Base-by-base conservation (phyloP, 495 filamentous ascomycete species). In the Chaetomium fimeti region DNA sequence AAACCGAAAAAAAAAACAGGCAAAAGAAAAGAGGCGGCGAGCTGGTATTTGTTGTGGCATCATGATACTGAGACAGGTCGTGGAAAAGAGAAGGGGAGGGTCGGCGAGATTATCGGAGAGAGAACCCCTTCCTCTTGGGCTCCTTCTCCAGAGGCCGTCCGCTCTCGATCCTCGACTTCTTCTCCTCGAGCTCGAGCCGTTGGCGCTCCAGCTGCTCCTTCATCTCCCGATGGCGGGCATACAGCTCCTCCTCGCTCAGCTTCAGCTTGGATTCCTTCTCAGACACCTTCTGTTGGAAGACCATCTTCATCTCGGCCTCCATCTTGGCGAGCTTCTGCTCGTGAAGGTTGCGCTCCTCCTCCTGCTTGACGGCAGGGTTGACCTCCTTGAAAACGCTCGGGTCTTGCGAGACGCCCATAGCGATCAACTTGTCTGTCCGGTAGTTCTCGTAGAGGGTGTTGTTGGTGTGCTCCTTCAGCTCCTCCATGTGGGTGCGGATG, bases 271-370 rank as follows among this genome's bases (percentile, higher is more conserved):
- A 96, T 79, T 98, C 94, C 85, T 98, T 98, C 80, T 98, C 94
- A 64, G 91, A 86, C 24, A 98, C 94, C 89, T 98, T 98, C 77
- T 98, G 95, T 77, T 98, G 94, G 92, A 98, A 98, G 72, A 98
- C 94, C 94, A 98, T 97, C 91, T 98, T 98, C 94, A 98, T 98
- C 78, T 98, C 94, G 72, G 90, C 85, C 78, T 98, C 94, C 94
- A 98, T 98, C 91, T 98, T 98, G 70, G 91, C 89, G 67, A 98
- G 89, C 83, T 98, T 98, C 85, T 98, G 95, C 79, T 98, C 94
- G 85, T 98, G 94, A 59, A 98, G 84, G 60, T 87, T 85, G 71
- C 94, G 92, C 84, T 98, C 94, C 82, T 98, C 94, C 77, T 98
- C 94, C 79, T 98, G 95, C 89, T 98, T 98, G 77, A 98, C 95